These are phyloP conservation scores for Auricularia sp. DNA, from an alignment of 768 basidiomycete species.

Conservation along the genomic window DNA sequence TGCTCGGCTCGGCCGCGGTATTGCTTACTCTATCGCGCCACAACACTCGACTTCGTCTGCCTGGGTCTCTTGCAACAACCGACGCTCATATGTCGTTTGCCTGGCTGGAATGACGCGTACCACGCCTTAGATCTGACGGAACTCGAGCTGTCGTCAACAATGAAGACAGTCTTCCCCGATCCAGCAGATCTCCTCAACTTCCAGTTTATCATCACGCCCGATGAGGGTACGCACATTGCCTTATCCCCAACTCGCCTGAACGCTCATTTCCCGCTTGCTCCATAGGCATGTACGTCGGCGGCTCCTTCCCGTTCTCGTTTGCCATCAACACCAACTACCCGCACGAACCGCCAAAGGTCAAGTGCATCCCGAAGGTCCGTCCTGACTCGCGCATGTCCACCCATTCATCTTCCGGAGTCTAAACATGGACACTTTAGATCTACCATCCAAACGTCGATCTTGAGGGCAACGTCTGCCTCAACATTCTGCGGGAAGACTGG, in stretches of 20 bases:
- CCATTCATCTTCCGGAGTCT: not conserved
- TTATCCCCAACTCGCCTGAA: not conserved
- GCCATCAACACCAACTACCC: constrained; percentile 97
- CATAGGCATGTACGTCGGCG: constrained; percentile 96
- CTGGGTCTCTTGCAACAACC: not conserved
- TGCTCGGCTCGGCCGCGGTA: no score
- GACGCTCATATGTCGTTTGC: no score
- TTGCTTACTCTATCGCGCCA: no score
- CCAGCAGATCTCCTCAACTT: constrained; percentile 94
- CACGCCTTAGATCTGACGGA: constrained; percentile 78
- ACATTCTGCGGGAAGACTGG: constrained; percentile 99
- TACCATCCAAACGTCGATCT: constrained; percentile 99
- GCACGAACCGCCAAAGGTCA: constrained; percentile 98
- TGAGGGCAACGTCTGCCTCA: constrained; percentile 96
- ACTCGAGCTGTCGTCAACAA: constrained; percentile 88
- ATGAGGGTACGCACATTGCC: constrained; percentile 61
- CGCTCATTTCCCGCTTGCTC: no score
- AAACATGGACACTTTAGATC: constrained; percentile 46
- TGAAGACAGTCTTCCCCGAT: constrained; percentile 93
- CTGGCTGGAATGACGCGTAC: not conserved
- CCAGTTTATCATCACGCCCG: constrained; percentile 86
- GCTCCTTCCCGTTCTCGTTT: constrained; percentile 88
- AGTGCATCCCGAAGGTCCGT: constrained; percentile 85
- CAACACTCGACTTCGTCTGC: no score
- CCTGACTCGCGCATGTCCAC: constrained; percentile 4